phyloP scores from a whole-genome alignment of 2,329 filamentous ascomycete species.

The Proliferodiscus dingleyae region DNA sequence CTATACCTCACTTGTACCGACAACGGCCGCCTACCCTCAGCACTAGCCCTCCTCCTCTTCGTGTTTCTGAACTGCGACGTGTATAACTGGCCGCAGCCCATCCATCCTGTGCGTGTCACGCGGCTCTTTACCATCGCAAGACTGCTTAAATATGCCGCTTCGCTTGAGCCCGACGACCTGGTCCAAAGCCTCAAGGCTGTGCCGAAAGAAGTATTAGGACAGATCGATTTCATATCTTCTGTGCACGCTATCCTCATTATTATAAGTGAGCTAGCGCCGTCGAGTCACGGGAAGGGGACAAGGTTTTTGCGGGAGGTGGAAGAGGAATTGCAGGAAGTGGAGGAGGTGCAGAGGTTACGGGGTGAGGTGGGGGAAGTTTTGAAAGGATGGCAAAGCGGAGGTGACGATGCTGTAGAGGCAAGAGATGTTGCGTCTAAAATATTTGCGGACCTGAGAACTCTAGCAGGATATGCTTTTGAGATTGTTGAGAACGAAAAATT shows the following conservation, averaged over 20 bases:
- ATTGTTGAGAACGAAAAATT: slow-evolving; percentile 5
- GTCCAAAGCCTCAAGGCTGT: not conserved
- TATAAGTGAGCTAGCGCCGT: slow-evolving; percentile 38
- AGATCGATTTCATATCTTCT: slow-evolving; percentile 48
- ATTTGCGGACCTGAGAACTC: slow-evolving; percentile 4
- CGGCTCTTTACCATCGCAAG: slow-evolving; percentile 48
- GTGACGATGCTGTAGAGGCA: slow-evolving; percentile 1
- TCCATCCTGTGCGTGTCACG: slow-evolving; percentile 46
- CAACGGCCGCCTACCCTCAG: slow-evolving; percentile 36
- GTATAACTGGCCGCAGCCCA: slow-evolving; percentile 45
- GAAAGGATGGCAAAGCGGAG: slow-evolving; percentile 14
- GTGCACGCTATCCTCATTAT: slow-evolving; percentile 50
- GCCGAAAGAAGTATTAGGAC: slow-evolving; percentile 31
- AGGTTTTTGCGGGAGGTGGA: slow-evolving; percentile 40
- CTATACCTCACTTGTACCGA: slow-evolving; percentile 38
- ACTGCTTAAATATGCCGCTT: slow-evolving; percentile 46
- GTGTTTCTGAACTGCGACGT: slow-evolving; percentile 39
- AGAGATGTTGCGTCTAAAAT: slow-evolving; percentile 8
- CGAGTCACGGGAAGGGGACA: slow-evolving; percentile 43
- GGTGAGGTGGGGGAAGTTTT: slow-evolving; percentile 4
- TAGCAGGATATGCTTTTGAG: slow-evolving; percentile 11
- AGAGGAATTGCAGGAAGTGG: slow-evolving; percentile 46
- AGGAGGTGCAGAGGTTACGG: slow-evolving; percentile 32
- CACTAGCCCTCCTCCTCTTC: slow-evolving; percentile 40
- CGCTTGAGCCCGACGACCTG: slow-evolving; percentile 26